Conservation (phyloP, 495 filamentous ascomycete species). For the Talaromyces ruber region DNA sequence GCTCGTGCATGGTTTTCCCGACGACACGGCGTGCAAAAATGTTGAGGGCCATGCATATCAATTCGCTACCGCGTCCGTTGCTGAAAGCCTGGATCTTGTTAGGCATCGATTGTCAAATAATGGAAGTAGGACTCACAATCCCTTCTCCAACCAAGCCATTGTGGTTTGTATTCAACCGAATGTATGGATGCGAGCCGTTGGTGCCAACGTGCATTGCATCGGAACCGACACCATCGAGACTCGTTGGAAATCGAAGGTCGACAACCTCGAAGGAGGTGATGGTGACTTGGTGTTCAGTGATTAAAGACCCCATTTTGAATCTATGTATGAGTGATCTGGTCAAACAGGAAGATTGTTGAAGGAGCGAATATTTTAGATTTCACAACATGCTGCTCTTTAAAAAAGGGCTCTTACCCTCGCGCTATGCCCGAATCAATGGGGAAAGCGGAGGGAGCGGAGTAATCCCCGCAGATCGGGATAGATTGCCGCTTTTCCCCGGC, state of each 20-base stretch:
- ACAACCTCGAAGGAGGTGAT: slow-evolving; percentile 6
- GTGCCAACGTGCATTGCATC: slow-evolving; percentile 81
- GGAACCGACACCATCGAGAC: slow-evolving; percentile 70
- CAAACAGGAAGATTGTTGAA: background rate
- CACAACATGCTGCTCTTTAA: background rate
- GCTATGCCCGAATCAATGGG: background rate
- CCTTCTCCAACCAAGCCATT: slow-evolving; percentile 53
- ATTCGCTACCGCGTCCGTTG: slow-evolving; percentile 76
- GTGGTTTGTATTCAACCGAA: slow-evolving; percentile 63
- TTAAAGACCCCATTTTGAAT: slow-evolving; percentile 2
- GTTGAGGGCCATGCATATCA: slow-evolving; percentile 64
- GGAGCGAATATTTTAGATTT: background rate
- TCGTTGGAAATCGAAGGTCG: slow-evolving; percentile 51
- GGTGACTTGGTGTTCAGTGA: slow-evolving; percentile 6
- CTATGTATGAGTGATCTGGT: background rate
- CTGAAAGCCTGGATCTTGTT: slow-evolving; percentile 57
- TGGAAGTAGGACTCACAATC: slow-evolving; percentile 42
- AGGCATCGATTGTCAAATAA: background rate
- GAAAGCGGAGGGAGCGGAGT: background rate
- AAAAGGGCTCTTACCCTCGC: background rate
- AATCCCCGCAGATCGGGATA: background rate
- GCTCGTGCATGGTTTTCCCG: slow-evolving; percentile 50
- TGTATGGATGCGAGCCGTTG: slow-evolving; percentile 72
- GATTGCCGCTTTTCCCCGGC: background rate
- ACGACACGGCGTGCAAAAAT: slow-evolving; percentile 55